These are phyloP conservation scores for Diophrys sp. DNA, from an alignment of 73 alveolate species.

Conservation along the genomic window DNA sequence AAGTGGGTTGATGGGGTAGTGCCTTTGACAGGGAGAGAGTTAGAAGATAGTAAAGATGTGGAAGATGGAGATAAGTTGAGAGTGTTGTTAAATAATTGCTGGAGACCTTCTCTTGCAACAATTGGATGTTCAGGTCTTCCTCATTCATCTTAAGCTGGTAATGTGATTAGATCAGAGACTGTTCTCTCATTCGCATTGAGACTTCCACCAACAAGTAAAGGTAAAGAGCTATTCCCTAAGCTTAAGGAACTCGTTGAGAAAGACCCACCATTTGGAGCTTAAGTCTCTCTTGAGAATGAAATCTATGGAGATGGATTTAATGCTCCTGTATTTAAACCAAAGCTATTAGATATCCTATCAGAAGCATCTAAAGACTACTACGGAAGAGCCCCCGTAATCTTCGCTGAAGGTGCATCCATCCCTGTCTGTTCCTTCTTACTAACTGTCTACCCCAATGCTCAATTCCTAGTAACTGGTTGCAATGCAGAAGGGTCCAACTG, in stretches of 20 bases:
- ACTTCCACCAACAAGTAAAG: slow-evolving; percentile 83
- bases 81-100: slow-evolving; percentile 39
- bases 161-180: slow-evolving; percentile 67
- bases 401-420: slow-evolving; percentile 85
- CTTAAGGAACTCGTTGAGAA: slow-evolving; percentile 60
- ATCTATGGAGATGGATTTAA: slow-evolving; percentile 49
- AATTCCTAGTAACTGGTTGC: slow-evolving; percentile 76
- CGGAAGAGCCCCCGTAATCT: slow-evolving; percentile 46
- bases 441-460: slow-evolving; percentile 72
- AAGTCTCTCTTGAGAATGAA: slow-evolving; percentile 38
- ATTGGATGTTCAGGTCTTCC: slow-evolving; percentile 89
- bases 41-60: slow-evolving; percentile 24
- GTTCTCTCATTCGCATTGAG: slow-evolving; percentile 67
- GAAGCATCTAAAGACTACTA: slow-evolving; percentile 52
- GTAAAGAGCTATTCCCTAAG: slow-evolving; percentile 48
- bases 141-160: slow-evolving; percentile 65
- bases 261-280: slow-evolving; percentile 71
- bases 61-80: slow-evolving; percentile 40
- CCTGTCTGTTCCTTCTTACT: slow-evolving; percentile 73
- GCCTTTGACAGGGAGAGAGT: slow-evolving; percentile 32
- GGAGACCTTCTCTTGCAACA: slow-evolving; percentile 79
- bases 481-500: slow-evolving; percentile 80
- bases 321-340: neutral
- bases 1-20: slow-evolving; percentile 33
- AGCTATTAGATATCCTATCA: slow-evolving; percentile 37